Evolutionary conservation across 371 early-diverging fungal species (phyloP).

Genomic region (Enterospora canceri): DNA sequence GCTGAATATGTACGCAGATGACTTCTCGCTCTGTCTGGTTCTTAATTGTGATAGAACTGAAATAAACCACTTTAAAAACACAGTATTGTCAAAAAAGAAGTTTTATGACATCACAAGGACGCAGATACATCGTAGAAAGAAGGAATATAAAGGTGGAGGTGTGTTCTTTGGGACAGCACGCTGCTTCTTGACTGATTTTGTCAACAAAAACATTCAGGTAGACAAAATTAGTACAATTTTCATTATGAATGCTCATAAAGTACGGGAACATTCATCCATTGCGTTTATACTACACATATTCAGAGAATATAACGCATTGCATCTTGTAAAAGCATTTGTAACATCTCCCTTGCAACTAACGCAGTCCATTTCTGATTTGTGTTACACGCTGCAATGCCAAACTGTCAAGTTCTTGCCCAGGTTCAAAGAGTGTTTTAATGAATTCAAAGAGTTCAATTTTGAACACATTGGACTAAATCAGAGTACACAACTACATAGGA

Average conservation of each 20-base stretch:
- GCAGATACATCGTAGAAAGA: slow-evolving; percentile 3
- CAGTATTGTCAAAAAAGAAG: slow-evolving; percentile 58
- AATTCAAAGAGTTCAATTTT: slow-evolving; percentile 24
- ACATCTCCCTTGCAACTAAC: slow-evolving; percentile 13
- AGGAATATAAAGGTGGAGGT: slow-evolving; percentile 61
- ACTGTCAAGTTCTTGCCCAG: slow-evolving; percentile 43
- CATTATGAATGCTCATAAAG: slow-evolving; percentile 62
- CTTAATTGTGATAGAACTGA: slow-evolving; percentile 61
- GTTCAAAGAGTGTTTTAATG: slow-evolving; percentile 31
- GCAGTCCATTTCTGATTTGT: slow-evolving; percentile 3
- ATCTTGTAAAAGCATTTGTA: slow-evolving; percentile 42
- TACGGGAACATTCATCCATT: slow-evolving; percentile 26
- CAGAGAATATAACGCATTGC: slow-evolving; percentile 13
- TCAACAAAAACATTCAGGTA: slow-evolving; percentile 65
- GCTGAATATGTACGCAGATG: slow-evolving; percentile 62
- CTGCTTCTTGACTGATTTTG: slow-evolving; percentile 78
- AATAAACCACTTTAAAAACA: slow-evolving; percentile 30
- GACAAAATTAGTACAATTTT: slow-evolving; percentile 69
- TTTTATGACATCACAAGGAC: slow-evolving; percentile 8
- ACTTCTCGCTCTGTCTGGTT: slow-evolving; percentile 65
- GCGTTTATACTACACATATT: slow-evolving; percentile 44
- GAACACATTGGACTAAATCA: slow-evolving; percentile 24
- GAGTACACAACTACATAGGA: slow-evolving; percentile 4
- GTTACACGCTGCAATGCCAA: slow-evolving; percentile 6
- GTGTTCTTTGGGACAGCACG: slow-evolving; percentile 71